Evolutionary conservation across 2,329 filamentous ascomycete species (phyloP), one percentile per base, ranked within the genome.

Genomic region (Alternaria longipes): DNA sequence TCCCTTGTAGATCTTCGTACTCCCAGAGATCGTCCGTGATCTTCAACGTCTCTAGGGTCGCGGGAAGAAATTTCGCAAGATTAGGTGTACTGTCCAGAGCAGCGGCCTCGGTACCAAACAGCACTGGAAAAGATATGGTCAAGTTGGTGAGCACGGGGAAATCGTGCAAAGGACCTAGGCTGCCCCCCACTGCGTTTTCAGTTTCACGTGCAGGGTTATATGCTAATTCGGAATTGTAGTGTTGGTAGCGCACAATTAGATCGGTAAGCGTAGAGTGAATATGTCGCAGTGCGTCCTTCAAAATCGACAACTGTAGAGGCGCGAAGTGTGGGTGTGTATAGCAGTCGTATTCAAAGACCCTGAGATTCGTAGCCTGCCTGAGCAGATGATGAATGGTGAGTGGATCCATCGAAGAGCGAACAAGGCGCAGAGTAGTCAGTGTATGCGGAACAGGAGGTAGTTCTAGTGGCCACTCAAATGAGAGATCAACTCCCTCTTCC

Each of bases 381-480:
- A 57, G 55, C 14, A 57, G 8, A 1, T 36, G 38, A 9, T 51
- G 16, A 16, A 57, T 42, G 16, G 30, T 44, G 9, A 14, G 26
- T 11, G 38, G 47, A 2, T 22, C 40, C 26, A 57, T 38, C 1
- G 46, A 52, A n/a, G 38, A 57, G 22, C 46, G 36, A 9, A 44
- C 8, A 32, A 57, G 55, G 5, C 47, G 47, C 8, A 57, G 28
- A 18, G 36, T 44, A 24, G 38, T 57, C 47, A 57, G 40, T 24
- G 42, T 57, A 4, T 46, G 38, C 18, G 55, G 28, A 7, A n/a
- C 11, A 26, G 55, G 46, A 36, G 36, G 38, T 45, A 18, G 3
- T 8, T 18, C 16, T 3, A 57, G 26, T 50, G 54, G 54, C 54
- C 54, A 57, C n/a, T 47, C 45, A n/a, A 51, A 51, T n/a, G 18